phyloP scores from a whole-genome alignment of 352 stramenopile species.

The Phytophthora podocarpi region DNA sequence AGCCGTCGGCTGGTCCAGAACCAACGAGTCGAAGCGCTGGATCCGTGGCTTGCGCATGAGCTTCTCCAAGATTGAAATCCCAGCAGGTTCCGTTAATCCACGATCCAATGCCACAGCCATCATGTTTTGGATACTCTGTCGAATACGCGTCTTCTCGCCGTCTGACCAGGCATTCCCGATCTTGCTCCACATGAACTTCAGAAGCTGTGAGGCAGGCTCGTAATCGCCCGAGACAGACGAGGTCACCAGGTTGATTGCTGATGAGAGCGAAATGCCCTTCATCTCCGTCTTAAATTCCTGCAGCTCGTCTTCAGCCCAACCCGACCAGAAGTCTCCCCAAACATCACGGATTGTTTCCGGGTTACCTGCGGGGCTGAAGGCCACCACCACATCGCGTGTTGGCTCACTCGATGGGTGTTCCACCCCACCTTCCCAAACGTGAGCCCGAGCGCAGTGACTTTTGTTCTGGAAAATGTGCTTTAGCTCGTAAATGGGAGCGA shows the following conservation, averaged over 20 bases:
- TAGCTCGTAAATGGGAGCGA: slow-evolving; percentile 76
- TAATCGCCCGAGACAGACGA: slow-evolving; percentile 85
- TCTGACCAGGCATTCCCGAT: slow-evolving; percentile 83
- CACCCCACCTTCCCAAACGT: slow-evolving; percentile 81
- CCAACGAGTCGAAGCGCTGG: slow-evolving; percentile 74
- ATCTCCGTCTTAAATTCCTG: slow-evolving; percentile 82
- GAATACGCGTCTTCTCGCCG: slow-evolving; percentile 83
- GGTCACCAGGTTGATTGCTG: slow-evolving; percentile 76
- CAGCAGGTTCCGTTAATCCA: slow-evolving; percentile 64
- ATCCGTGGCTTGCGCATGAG: slow-evolving; percentile 64
- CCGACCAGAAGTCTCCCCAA: slow-evolving; percentile 88
- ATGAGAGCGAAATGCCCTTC: slow-evolving; percentile 74
- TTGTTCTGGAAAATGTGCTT: slow-evolving; percentile 90
- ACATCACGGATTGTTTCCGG: slow-evolving; percentile 84
- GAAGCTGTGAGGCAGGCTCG: slow-evolving; percentile 66
- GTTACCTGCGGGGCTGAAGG: slow-evolving; percentile 79
- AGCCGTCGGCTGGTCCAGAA: slow-evolving; percentile 59
- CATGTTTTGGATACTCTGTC: slow-evolving; percentile 89
- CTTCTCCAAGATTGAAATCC: slow-evolving; percentile 77
- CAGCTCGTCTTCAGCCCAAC: slow-evolving; percentile 86
- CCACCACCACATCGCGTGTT: slow-evolving; percentile 73
- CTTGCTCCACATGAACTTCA: slow-evolving; percentile 88
- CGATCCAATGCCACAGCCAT: slow-evolving; percentile 80
- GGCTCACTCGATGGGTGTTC: slow-evolving; percentile 37
- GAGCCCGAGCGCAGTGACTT: slow-evolving; percentile 71